Conservation (phyloP, 345 rosid genomes). For the Syzygium aqueum region DNA sequence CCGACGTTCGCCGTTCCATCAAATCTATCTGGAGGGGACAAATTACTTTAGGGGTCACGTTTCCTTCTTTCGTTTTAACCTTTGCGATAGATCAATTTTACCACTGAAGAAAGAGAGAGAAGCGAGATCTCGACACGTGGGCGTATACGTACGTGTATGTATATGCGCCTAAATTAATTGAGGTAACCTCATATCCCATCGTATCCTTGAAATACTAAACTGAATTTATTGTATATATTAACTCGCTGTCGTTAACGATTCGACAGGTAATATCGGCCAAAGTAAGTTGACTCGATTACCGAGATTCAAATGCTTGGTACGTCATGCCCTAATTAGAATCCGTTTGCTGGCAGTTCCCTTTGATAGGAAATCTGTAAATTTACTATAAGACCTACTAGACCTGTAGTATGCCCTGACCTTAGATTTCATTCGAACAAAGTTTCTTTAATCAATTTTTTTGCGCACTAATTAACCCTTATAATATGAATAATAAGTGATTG, state of each 20-base stretch:
- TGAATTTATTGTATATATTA: too few species aligned
- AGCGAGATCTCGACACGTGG: background rate
- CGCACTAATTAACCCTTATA: background rate
- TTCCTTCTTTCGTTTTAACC: background rate
- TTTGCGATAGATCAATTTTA: background rate
- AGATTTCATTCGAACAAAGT: background rate
- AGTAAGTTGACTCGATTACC: background rate
- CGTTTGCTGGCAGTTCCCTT: background rate
- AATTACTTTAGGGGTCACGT: background rate
- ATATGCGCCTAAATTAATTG: background rate
- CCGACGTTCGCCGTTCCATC: background rate
- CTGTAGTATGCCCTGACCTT: background rate
- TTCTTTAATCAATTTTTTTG: background rate
- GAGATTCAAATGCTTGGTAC: background rate
- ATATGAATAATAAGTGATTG: background rate
- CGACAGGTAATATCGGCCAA: fast-evolving
- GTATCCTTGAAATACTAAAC: background rate
- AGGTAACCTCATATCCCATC: background rate
- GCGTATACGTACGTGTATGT: background rate
- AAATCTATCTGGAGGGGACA: background rate
- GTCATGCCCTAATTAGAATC: background rate
- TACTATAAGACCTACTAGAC: background rate
- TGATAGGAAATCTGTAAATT: background rate
- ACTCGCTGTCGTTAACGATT: background rate
- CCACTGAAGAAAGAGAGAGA: background rate